phyloP scores from a whole-genome alignment of 352 stramenopile species.

The Phytopythium chamaehyphon region DNA sequence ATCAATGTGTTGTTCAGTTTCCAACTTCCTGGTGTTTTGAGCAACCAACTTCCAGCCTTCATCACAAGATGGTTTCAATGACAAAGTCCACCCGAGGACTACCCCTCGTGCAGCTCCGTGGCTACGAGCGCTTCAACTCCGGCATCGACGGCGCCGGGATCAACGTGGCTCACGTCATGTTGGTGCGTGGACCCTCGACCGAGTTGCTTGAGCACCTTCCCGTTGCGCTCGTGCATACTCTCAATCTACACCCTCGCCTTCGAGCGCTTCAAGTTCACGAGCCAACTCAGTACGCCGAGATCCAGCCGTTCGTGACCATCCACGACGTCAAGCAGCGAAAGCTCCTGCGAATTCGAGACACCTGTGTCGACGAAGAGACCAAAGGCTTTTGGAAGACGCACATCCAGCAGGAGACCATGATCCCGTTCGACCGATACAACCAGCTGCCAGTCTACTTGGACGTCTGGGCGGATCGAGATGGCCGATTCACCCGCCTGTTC shows the following conservation, averaged over 20 bases:
- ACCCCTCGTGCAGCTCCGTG: too few species aligned
- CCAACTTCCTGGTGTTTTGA: too few species aligned
- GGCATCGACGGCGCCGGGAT: constrained; percentile 15
- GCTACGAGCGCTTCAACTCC: constrained; percentile 33
- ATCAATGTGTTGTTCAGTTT: too few species aligned
- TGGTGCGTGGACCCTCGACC: constrained; percentile 16
- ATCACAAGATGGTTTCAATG: too few species aligned
- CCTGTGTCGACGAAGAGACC: background rate
- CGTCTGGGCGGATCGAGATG: constrained; percentile 17
- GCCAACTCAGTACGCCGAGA: constrained; percentile 26
- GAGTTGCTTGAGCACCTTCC: constrained; percentile 25
- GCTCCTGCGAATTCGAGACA: constrained; percentile 12
- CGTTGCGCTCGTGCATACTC: constrained; percentile 24
- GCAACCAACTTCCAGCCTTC: too few species aligned
- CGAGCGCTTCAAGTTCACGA: constrained; percentile 28
- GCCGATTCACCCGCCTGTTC: constrained; percentile 17
- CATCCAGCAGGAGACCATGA: constrained; percentile 17
- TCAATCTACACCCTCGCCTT: constrained; percentile 50
- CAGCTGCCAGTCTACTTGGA: constrained; percentile 30
- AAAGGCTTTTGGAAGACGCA: constrained; percentile 16
- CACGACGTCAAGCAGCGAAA: constrained; percentile 9
- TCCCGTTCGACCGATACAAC: constrained; percentile 26
- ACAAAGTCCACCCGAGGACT: too few species aligned
- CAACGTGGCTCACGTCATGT: constrained; percentile 36
- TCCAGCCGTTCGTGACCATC: constrained; percentile 15